These are phyloP conservation scores for Fusarium redolens DNA, from an alignment of 2,329 filamentous ascomycete species.

Conservation along the genomic window DNA sequence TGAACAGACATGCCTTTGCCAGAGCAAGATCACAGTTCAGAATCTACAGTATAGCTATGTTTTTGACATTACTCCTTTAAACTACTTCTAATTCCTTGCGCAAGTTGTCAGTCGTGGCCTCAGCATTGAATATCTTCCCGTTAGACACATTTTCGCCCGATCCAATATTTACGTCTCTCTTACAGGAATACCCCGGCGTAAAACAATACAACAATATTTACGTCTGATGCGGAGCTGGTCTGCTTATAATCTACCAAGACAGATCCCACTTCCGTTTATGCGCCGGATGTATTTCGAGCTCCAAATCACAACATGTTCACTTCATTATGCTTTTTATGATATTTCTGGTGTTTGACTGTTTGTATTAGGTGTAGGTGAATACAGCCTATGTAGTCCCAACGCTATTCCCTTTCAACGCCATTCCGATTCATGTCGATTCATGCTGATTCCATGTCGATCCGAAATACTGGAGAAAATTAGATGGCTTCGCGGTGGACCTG, in stretches of 20 bases:
- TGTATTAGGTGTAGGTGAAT: constrained; percentile 16
- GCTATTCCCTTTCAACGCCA: constrained; percentile 24
- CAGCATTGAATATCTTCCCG: too few relatives aligned
- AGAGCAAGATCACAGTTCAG: neutral
- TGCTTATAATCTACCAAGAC: neutral
- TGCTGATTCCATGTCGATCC: neutral
- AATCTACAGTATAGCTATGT: too few relatives aligned
- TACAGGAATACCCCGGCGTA: too few relatives aligned
- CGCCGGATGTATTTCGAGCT: rapidly evolving
- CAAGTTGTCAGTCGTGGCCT: too few relatives aligned
- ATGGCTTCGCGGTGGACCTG: neutral
- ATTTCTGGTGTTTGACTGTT: neutral
- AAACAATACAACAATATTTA: too few relatives aligned
- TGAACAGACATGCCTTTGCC: neutral
- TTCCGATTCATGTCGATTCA: neutral
- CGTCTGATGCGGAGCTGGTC: too few relatives aligned
- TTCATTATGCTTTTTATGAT: neutral
- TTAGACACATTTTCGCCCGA: too few relatives aligned
- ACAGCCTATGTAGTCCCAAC: constrained; percentile 10
- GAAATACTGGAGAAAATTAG: neutral
- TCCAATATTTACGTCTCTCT: too few relatives aligned
- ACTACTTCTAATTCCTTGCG: too few relatives aligned
- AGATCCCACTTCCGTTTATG: rapidly evolving
- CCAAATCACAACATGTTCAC: rapidly evolving
- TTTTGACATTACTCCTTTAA: too few relatives aligned